Evolutionary conservation across 2,329 filamentous ascomycete genomes (phyloP), one percentile per base, ranked within the genome.

Genomic region (Alternaria gaisen): DNA sequence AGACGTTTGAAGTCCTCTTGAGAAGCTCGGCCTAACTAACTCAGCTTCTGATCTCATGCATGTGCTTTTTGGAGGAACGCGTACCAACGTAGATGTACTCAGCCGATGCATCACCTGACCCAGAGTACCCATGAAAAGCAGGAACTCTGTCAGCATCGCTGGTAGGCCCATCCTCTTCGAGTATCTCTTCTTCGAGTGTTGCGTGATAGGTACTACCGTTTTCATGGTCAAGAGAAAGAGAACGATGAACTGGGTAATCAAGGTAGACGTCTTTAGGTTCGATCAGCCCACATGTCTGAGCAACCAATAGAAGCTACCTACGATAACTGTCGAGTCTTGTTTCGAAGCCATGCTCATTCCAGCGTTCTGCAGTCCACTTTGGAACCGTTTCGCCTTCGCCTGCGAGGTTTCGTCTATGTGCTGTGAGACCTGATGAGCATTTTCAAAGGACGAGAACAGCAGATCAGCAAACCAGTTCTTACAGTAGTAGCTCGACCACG

Each of bases 61-160:
- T n/a, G 32, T 3, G 51, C 16, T 16, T 4, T 30, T 12, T 1
- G 4, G 24, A 28, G 36, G n/a, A 18, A 32, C 16, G 48, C 60
- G 20, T 53, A 69, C 81, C 80, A 20, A 83, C 80, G 60, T 82
- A 83, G 38, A 82, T 80, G 58, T 80, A 83, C 66, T 82, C 79
- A 5, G 80, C 82, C 30, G 75, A 77, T 12, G 77, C 82, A 61
- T 81, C 77, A 5, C 82, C 82, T 32, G 72, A 79, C 26, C 75
- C 75, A 2, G 80, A 83, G 59, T 83, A 83, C 12, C 81, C 82
- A 62, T 84, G 80, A 60, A 84, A 84, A 7, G 78, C 80, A 1
- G 81, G 80, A n/a, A 81, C 73, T 3, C 79, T 68, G 60, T 81
- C 64, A 4, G 56, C 72, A 69, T 68, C 80, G 28, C 71, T 67